A percentile compares a stretch with the other conserved stretches of the same genome.
These are phyloP conservation scores for Colletotrichum melonis DNA, from an alignment of 2,329 filamentous ascomycete species.

Conservation along the genomic window DNA sequence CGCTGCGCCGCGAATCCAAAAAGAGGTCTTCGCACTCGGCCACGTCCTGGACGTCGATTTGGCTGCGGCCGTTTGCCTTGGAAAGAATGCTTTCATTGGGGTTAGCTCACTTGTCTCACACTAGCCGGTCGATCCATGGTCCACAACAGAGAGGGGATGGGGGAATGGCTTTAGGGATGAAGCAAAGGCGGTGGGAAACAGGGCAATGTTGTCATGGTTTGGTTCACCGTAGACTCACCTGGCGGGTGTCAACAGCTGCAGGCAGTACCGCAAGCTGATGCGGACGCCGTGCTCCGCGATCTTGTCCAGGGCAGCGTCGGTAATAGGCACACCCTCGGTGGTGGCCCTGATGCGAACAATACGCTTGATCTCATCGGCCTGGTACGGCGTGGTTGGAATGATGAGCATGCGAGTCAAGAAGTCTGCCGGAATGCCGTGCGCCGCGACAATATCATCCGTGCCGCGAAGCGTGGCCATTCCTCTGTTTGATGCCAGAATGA, in stretches of 20 bases:
- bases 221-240: slow-evolving; percentile 60
- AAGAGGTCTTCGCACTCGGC: slow-evolving; percentile 86
- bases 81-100: slow-evolving; percentile 78
- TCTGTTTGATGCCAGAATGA: slow-evolving; percentile 96
- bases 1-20: slow-evolving; percentile 84
- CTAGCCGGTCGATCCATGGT: slow-evolving; percentile 30
- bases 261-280: slow-evolving; percentile 90
- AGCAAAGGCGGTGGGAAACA: slow-evolving; percentile 17
- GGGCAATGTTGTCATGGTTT: background rate
- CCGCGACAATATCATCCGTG: slow-evolving; percentile 82
- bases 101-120: slow-evolving; percentile 46
- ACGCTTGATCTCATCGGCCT: slow-evolving; percentile 87
- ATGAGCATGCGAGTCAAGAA: slow-evolving; percentile 95
- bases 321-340: slow-evolving; percentile 83
- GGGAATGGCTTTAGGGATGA: slow-evolving; percentile 16
- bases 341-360: slow-evolving; percentile 88
- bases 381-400: slow-evolving; percentile 92
- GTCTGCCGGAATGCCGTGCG: slow-evolving; percentile 94
- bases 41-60: slow-evolving; percentile 83
- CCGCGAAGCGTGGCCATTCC: slow-evolving; percentile 94
- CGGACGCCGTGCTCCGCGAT: slow-evolving; percentile 87
- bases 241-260: slow-evolving; percentile 90
- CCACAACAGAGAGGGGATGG: slow-evolving; percentile 11
- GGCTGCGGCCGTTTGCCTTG: slow-evolving; percentile 80
- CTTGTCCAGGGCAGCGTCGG: slow-evolving; percentile 86